These are phyloP conservation scores for Kluyveromyces lactis DNA, from an alignment of 805 yeast species.

Conservation along the genomic window DNA sequence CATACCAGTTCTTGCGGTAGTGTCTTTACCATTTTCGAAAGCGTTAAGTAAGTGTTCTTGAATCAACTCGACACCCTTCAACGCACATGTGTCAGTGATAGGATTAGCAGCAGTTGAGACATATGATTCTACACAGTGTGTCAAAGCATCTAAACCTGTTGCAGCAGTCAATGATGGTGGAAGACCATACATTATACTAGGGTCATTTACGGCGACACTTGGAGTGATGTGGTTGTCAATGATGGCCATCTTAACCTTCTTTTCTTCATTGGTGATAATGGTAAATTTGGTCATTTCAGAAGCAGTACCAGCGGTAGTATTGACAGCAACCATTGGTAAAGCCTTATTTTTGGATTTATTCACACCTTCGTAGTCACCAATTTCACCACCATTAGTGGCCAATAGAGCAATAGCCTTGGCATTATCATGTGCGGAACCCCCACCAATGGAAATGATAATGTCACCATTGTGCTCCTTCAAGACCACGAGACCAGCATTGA, in stretches of 20 bases:
- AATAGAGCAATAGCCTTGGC: conserved; percentile 36
- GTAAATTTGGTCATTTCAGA: conserved; percentile 41
- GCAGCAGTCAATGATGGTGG: conserved; percentile 35
- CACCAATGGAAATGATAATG: conserved; percentile 38
- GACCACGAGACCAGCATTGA: conserved; percentile 12
- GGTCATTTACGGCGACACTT: conserved; percentile 36
- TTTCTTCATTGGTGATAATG: conserved; percentile 33
- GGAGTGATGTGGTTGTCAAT: conserved; percentile 37
- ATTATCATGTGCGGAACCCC: conserved; percentile 41
- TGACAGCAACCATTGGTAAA: conserved; percentile 34
- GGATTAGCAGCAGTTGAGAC: conserved; percentile 42
- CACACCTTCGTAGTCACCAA: conserved; percentile 35
- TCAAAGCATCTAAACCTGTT: conserved; percentile 37
- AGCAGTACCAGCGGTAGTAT: conserved; percentile 41
- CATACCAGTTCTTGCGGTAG: conserved; percentile 35
- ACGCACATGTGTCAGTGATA: conserved; percentile 35
- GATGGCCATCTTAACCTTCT: conserved; percentile 36
- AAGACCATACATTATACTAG: conserved; percentile 33
- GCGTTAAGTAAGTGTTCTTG: conserved; percentile 34
- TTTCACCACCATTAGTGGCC: conserved; percentile 34
- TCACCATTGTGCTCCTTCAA: conserved; percentile 20
- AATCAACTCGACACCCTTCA: conserved; percentile 34
- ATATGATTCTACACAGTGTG: conserved; percentile 38
- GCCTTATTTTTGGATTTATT: conserved; percentile 25
- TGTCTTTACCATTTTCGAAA: conserved; percentile 33